Conservation (phyloP, 108 stramenopile species). For the Chaetoceros tenuissimus region DNA sequence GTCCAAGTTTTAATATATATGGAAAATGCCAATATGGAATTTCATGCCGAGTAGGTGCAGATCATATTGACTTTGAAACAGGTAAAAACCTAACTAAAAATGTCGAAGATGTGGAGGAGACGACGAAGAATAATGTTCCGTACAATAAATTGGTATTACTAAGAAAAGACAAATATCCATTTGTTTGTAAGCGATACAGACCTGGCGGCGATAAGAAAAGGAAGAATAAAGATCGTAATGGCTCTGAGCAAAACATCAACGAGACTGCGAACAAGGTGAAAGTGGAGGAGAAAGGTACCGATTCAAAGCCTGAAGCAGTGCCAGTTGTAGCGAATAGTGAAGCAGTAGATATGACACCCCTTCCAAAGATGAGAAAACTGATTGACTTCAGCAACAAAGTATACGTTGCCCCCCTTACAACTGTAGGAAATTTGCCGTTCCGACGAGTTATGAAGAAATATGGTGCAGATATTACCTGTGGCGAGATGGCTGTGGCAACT, state of each 20-base stretch:
- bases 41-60: constrained; percentile 53
- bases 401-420: constrained; percentile 97
- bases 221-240: constrained; percentile 26
- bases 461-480: constrained; percentile 98
- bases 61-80: constrained; percentile 61
- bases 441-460: constrained; percentile 90
- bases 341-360: constrained; percentile 16
- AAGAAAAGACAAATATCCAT: constrained; percentile 76
- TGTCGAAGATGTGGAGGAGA: constrained; percentile 1
- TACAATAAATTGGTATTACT: constrained; percentile 12
- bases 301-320: neutral
- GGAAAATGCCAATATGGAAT: constrained; percentile 55
- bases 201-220: constrained; percentile 21
- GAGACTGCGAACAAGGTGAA: constrained; percentile 10
- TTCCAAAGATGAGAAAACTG: constrained; percentile 65
- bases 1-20: constrained; percentile 18
- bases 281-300: constrained; percentile 3
- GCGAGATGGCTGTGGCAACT: constrained; percentile 94
- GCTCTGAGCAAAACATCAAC: no score
- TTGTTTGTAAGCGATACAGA: constrained; percentile 55
- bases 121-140: neutral
- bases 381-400: constrained; percentile 93
- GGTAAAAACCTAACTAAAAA: constrained; percentile 54
- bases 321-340: neutral
- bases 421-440: constrained; percentile 97